Evolutionary conservation across 2,329 filamentous ascomycete genomes (phyloP).

Genomic region (Didymella pomorum): DNA sequence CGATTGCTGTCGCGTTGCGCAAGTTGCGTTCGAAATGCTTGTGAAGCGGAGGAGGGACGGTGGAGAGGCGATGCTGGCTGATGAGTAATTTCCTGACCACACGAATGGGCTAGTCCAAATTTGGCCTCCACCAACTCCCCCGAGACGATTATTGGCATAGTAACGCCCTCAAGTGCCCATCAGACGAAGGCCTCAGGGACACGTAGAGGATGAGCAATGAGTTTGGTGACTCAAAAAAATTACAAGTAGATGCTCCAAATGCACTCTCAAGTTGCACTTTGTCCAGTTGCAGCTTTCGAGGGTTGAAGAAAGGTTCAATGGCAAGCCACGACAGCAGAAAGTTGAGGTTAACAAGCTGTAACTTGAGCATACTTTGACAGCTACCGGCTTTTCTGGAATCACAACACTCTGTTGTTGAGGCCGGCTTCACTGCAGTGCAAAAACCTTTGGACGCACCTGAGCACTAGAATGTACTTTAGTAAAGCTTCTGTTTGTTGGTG

Average conservation of each 20-base stretch:
- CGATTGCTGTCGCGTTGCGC: background rate
- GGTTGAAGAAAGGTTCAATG: no score
- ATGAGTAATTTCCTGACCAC: background rate
- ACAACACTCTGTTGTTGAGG: no score
- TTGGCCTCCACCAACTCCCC: background rate
- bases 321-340: no score
- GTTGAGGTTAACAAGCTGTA: no score
- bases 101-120: background rate
- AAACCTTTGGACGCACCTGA: no score
- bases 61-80: background rate
- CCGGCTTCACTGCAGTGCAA: no score
- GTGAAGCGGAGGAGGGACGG: background rate
- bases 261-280: background rate
- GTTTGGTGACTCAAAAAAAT: background rate
- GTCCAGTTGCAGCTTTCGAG: no score
- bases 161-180: background rate
- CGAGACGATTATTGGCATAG: background rate
- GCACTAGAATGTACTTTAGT: no score
- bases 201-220: background rate
- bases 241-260: background rate
- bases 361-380: no score
- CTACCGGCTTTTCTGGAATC: no score
- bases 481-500: no score
- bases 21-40: background rate
- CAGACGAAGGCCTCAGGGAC: background rate